Evolutionary conservation across 208 protist species (phyloP).

Genomic region (Strigomonas culicis): DNA sequence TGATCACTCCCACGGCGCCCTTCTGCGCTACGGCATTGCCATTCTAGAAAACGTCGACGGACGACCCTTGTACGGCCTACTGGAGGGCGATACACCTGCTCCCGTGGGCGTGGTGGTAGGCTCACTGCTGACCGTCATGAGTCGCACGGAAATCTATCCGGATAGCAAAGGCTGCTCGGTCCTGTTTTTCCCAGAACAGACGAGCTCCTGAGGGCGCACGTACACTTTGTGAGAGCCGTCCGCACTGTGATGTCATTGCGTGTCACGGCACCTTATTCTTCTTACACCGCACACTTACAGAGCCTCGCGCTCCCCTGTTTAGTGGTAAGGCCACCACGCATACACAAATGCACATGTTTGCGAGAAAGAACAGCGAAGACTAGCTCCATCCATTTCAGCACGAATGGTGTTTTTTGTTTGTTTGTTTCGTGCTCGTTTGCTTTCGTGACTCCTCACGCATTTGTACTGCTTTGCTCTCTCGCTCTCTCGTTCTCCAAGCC

Average conservation of each 20-base stretch:
- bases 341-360: no score
- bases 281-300: no score
- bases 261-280: no score
- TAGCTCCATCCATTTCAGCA: no score
- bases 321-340: background rate
- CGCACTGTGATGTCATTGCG: no score
- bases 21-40: constrained; percentile 54
- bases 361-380: no score
- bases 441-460: constrained; percentile 7
- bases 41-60: constrained; percentile 70
- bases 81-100: constrained; percentile 12
- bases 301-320: background rate
- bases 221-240: no score
- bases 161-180: constrained; percentile 65
- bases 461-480: constrained; percentile 11
- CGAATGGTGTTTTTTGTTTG: no score
- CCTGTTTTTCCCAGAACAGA: constrained; percentile 38
- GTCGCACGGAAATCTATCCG: constrained; percentile 28
- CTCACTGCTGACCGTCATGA: constrained; percentile 53
- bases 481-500: constrained; percentile 8
- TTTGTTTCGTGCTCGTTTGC: no score
- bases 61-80: constrained; percentile 19
- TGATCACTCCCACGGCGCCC: constrained; percentile 34
- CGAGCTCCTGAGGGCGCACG: no score
- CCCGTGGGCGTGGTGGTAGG: constrained; percentile 22